Conservation (phyloP, 169 alveolate species). For the Plasmodium falciparum region DNA sequence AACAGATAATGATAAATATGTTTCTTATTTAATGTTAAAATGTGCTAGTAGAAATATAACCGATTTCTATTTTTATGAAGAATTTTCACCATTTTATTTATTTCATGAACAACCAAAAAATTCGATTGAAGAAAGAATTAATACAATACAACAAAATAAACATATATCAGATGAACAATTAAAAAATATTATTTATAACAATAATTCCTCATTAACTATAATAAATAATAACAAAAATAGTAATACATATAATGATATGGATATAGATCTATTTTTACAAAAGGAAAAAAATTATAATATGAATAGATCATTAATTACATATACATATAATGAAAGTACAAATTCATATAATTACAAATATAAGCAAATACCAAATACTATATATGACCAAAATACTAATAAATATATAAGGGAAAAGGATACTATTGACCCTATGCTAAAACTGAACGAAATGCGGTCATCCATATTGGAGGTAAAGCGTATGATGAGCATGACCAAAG, state of each 20-base stretch:
- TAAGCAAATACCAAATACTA: constrained; percentile 75
- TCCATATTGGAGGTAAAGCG: constrained; percentile 82
- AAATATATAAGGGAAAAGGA: constrained; percentile 79
- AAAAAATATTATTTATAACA: constrained; percentile 53
- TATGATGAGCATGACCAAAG: constrained; percentile 87
- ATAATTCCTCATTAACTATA: constrained; percentile 44
- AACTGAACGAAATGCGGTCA: constrained; percentile 82
- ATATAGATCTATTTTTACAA: constrained; percentile 57
- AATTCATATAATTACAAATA: constrained; percentile 63
- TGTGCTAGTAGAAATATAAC: constrained; percentile 76
- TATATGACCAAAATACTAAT: constrained; percentile 66
- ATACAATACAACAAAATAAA: constrained; percentile 48
- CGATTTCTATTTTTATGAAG: constrained; percentile 67
- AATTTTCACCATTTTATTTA: constrained; percentile 75
- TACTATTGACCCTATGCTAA: constrained; percentile 83
- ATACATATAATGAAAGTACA: constrained; percentile 50
- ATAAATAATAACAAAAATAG: constrained; percentile 1
- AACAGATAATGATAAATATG: constrained; percentile 39
- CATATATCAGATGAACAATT: constrained; percentile 71
- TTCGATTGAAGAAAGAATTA: constrained; percentile 62
- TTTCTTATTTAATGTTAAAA: constrained; percentile 56
- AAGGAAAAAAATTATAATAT: constrained; percentile 66
- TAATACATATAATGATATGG: constrained; percentile 44
- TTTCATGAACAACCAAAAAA: constrained; percentile 66
- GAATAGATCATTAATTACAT: constrained; percentile 72